These are phyloP conservation scores for Venturia nashicola DNA, from an alignment of 2,329 filamentous ascomycete genomes.

Conservation along the genomic window DNA sequence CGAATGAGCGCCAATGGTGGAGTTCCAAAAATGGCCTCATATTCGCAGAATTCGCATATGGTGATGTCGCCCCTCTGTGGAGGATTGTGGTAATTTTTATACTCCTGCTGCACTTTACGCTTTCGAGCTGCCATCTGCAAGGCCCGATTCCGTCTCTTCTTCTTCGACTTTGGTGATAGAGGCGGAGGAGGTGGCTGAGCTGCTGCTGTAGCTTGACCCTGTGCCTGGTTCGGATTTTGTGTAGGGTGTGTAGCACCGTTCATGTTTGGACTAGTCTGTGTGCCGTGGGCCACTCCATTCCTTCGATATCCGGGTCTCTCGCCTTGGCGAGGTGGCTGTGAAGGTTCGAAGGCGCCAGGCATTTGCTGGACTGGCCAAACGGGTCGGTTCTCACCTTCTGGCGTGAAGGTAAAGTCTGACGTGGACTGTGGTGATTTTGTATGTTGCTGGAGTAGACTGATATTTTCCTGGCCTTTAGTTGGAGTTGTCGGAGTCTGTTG, in stretches of 20 bases:
- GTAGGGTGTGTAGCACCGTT: conserved; percentile 23
- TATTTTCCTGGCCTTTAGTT: conserved; percentile 59
- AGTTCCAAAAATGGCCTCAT: conserved; percentile 86
- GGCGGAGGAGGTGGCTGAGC: conserved; percentile 26
- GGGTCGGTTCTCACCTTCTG: conserved; percentile 70
- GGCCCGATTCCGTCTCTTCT: conserved; percentile 34
- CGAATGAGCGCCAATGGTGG: conserved; percentile 76
- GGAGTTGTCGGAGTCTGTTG: conserved; percentile 33
- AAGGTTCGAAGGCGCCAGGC: conserved; percentile 13
- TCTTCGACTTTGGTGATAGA: conserved; percentile 47
- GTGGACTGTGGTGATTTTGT: conserved; percentile 53
- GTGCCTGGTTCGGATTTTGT: conserved; percentile 12
- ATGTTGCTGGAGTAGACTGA: conserved; percentile 65
- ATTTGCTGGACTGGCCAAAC: conserved; percentile 51
- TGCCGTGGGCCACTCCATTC: conserved; percentile 39
- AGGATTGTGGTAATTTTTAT: conserved; percentile 63
- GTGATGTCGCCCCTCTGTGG: conserved; percentile 64
- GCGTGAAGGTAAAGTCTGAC: conserved; percentile 93
- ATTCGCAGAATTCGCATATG: conserved; percentile 98
- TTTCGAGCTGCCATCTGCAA: conserved; percentile 64
- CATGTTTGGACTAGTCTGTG: conserved; percentile 43
- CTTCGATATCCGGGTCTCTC: conserved; percentile 15
- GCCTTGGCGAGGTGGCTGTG: conserved; percentile 7
- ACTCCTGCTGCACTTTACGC: conserved; percentile 64
- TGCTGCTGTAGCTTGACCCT: conserved; percentile 16